Percentiles rank a stretch among this genome's conserved stretches.
phyloP scores from a whole-genome alignment of 148 eudicot genomes.

The Persicaria tinctoria region DNA sequence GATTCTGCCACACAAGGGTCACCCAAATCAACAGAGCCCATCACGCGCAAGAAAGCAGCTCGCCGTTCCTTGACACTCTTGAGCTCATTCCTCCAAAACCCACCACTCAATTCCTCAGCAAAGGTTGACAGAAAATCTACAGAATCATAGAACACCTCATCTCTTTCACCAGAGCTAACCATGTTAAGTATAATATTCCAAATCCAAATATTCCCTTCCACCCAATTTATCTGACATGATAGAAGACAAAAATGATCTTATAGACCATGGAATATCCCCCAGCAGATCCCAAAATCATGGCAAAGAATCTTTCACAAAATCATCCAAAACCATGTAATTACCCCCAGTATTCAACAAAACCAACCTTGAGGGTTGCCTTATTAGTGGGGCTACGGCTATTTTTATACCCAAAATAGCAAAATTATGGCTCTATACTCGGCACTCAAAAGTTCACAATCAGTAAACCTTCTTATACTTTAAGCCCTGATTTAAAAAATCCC shows the following conservation, averaged over 20 bases:
- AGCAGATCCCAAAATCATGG: conserved; percentile 2
- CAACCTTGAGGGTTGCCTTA: background rate
- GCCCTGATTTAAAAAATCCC: background rate
- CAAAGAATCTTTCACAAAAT: background rate
- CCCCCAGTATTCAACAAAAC: conserved; percentile 6
- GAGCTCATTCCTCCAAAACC: conserved; percentile 49
- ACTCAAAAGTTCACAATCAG: background rate
- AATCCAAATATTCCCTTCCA: too few species aligned
- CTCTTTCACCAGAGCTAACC: conserved; percentile 33
- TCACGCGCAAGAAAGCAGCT: conserved; percentile 28
- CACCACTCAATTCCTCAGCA: conserved; percentile 34
- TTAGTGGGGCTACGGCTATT: background rate
- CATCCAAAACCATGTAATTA: conserved; percentile 1
- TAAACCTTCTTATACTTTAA: background rate
- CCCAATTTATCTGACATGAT: background rate
- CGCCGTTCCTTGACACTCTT: conserved; percentile 60
- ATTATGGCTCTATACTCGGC: background rate
- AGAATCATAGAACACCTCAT: conserved; percentile 56
- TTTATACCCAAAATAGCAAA: background rate
- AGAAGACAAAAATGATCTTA: background rate
- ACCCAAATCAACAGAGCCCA: conserved; percentile 39
- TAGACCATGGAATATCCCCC: background rate
- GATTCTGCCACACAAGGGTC: background rate
- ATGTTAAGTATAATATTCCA: too few species aligned
- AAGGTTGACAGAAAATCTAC: conserved; percentile 23